Evolutionary conservation across 2,329 filamentous ascomycete genomes (phyloP).

Genomic region (Epichloe hybrida): DNA sequence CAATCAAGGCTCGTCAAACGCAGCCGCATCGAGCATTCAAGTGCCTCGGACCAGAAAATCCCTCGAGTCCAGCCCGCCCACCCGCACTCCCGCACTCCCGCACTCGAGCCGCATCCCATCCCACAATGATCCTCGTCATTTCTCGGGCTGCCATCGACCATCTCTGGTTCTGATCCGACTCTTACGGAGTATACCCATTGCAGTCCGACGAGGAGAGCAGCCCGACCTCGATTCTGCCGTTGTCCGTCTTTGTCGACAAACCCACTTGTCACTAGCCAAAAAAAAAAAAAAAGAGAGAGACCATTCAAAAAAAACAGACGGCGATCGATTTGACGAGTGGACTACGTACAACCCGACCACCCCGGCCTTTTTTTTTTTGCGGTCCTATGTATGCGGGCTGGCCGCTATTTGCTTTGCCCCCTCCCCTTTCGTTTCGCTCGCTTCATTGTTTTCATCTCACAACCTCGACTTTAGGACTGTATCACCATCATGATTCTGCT

Average conservation of each 20-base stretch:
- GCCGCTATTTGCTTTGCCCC: neutral
- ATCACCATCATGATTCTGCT: neutral
- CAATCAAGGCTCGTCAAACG: neutral
- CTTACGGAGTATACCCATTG: neutral
- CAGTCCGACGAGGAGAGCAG: neutral
- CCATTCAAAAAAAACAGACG: neutral
- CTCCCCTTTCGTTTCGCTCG: neutral
- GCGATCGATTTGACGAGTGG: neutral
- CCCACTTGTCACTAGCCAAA: neutral
- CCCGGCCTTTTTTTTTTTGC: neutral
- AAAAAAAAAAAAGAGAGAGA: neutral
- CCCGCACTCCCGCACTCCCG: neutral
- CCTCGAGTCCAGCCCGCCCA: neutral
- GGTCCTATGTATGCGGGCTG: neutral
- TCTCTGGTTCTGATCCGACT: neutral
- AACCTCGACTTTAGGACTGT: neutral
- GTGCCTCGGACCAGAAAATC: neutral
- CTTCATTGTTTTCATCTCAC: neutral
- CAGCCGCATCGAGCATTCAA: neutral
- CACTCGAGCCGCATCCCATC: neutral
- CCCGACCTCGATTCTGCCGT: neutral
- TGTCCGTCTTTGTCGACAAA: neutral
- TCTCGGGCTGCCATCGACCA: neutral
- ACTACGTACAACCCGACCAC: neutral
- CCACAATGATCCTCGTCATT: constrained; percentile 2